Evolutionary conservation across 2,329 filamentous ascomycete genomes (phyloP).

Genomic region (Colletotrichum echinochloae): DNA sequence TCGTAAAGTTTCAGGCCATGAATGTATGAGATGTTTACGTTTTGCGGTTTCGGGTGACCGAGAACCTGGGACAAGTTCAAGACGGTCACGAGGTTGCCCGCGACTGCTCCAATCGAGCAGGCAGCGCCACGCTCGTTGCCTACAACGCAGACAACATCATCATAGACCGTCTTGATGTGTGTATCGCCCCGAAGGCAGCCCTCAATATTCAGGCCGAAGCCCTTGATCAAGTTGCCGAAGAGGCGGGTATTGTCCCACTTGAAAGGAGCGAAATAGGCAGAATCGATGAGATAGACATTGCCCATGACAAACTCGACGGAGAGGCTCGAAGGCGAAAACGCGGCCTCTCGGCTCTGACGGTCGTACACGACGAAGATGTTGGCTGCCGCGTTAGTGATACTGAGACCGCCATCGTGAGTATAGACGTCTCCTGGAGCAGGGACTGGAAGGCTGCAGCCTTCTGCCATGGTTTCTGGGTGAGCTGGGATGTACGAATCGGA

Average conservation of each 20-base stretch:
- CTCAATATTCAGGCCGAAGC: constrained; percentile 14
- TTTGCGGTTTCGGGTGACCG: background rate
- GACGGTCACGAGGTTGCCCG: constrained; percentile 23
- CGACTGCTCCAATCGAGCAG: constrained; percentile 24
- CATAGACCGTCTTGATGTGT: constrained; percentile 19
- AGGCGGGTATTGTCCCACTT: background rate
- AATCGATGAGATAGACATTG: constrained; percentile 30
- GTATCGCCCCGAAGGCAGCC: constrained; percentile 11
- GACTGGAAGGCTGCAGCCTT: background rate
- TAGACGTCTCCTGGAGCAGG: constrained; percentile 24
- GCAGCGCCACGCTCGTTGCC: background rate
- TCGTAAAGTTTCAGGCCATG: constrained; percentile 3
- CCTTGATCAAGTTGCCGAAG: constrained; percentile 26
- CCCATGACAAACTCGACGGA: constrained; percentile 23
- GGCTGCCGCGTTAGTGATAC: constrained; percentile 19
- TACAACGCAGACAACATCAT: constrained; percentile 27
- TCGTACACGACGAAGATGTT: constrained; percentile 28
- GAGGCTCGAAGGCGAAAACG: constrained; percentile 7
- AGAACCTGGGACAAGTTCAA: background rate
- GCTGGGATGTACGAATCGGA: background rate
- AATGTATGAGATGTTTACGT: background rate
- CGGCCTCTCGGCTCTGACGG: background rate
- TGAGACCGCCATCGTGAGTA: constrained; percentile 5
- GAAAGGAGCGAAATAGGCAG: background rate
- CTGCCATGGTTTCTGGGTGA: background rate